Evolutionary conservation across 495 filamentous ascomycete species (phyloP).

Genomic region (Neurospora tetraspora): DNA sequence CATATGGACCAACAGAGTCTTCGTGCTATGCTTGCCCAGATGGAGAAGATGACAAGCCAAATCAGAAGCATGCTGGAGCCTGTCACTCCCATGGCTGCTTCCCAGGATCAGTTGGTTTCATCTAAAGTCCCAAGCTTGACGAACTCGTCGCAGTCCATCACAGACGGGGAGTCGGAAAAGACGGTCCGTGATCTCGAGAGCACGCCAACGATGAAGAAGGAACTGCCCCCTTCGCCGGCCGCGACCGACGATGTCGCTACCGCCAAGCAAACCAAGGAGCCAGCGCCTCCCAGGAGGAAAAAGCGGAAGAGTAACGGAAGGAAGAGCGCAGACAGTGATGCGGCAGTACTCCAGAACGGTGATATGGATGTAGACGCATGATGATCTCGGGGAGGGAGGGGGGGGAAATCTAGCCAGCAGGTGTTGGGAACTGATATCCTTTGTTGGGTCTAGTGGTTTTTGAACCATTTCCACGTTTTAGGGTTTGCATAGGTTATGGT

Average conservation of each 20-base stretch:
- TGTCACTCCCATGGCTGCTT: background rate
- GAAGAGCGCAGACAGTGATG: background rate
- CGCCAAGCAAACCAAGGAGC: constrained; percentile 12
- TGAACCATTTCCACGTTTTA: background rate
- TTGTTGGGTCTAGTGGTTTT: background rate
- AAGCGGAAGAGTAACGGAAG: background rate
- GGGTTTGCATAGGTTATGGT: background rate
- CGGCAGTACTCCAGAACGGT: background rate
- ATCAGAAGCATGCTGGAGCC: constrained; percentile 8
- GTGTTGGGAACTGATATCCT: background rate
- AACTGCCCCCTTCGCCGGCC: constrained; percentile 12
- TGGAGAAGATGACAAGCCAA: constrained; percentile 13
- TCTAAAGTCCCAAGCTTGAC: background rate
- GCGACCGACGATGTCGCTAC: constrained; percentile 16
- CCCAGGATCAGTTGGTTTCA: background rate
- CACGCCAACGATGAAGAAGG: constrained; percentile 9
- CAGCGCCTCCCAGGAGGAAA: background rate
- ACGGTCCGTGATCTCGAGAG: background rate
- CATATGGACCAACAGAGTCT: constrained; percentile 24
- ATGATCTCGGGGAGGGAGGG: background rate
- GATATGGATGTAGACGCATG: background rate
- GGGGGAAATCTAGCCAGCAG: background rate
- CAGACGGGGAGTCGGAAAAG: background rate
- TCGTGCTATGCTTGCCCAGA: constrained; percentile 24
- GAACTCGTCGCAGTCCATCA: background rate